Evolutionary conservation across 176 grass and related monocot genomes (phyloP), one percentile per base, ranked within the genome.

Genomic region (Olyra latifolia): DNA sequence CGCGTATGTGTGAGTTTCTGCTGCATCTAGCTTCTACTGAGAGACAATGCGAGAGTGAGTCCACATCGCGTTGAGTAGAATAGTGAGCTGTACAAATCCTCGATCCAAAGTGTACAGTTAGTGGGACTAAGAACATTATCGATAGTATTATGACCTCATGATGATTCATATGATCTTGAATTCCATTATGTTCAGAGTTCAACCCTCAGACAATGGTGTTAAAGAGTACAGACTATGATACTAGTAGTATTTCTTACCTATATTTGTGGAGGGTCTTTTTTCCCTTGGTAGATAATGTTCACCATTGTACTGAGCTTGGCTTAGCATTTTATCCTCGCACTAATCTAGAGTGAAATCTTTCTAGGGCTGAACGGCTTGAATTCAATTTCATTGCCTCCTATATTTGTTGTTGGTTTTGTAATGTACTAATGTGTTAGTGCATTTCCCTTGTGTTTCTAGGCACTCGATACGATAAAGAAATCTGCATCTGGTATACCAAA

Each of bases 391-490:
- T 44, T 74, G 24, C 5, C 27, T 76, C 32, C 61, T 41, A 5
- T 70, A 49, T 57, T 58, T 2, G 0, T 45, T 59, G 16, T 12
- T 68, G 23, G 23, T 74, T 38, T 70, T 39, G 20, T 6, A 39
- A 58, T 22, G 64, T 59, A 2, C n/a, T 6, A 39, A 58, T 47
- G 62, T 32, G 42, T 80, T 23, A 80, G 1, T 75, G 48, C 19
- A 71, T 77, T 66, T 30, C 2, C 8, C 46, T 57, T 82, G 17
- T 48, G 23, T 82, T 81, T 77, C 20, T 61, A 99, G 96, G 96
- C 92, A 4, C 61, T 93, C 61, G 96, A 99, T 88, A 94, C 92
- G 17, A 95, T 95, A 75, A 99, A 99, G 83, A 99, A 95, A 78
- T 88, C 88, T 76, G 75, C 88, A 20, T 93, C 90, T 68, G 75